Base-by-base conservation (phyloP, 768 basidiomycete genomes). In the Tricholoma saponaceum region DNA sequence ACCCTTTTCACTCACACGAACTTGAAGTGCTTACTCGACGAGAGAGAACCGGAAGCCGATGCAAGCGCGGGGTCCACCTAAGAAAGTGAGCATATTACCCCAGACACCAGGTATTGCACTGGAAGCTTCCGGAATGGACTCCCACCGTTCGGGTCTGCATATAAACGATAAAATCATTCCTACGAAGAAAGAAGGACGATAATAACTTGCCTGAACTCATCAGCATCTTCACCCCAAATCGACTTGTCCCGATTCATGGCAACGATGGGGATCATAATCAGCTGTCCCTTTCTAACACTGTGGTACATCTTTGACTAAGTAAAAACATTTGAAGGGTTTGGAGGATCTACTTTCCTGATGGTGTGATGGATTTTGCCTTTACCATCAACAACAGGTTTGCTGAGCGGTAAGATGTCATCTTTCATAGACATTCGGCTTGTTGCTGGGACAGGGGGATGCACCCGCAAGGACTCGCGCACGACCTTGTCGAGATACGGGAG, bases 401-500 rank as follows among this genome's bases (percentile, higher is more conserved):
- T n/a, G n/a, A n/a, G n/a, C n/a, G n/a, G n/a, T n/a, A n/a, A n/a
- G n/a, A n/a, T n/a, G n/a, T n/a, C 83, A 51, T 87, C 82, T 53
- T 78, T 74, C 44, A 70, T 72, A 0, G 84, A 81, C 1, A 76
- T 65, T 9, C 84, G 72, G 7, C 74, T 56, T 0, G 77, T 78
- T 13, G 59, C 60, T 0, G 77, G 68, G 2, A 87, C 78, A 0
- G 85, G 84, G 0, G 83, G 52, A 58, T 87, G 75, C 0, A 85
- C 44, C 0, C 87, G 79, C 54, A 89, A 67, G 0, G 78, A 81
- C 69, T 89, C 87, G 5, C 81, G 78, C 2, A 86, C 75, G 9
- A 87, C 79, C 16, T 73, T 74, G 60, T 90, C 90, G n/a, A 92
- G 82, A 62, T 87, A 89, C 0, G n/a, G n/a, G n/a, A n/a, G n/a